These are phyloP conservation scores for Mucor saturninus DNA, from an alignment of 371 early-diverging fungal genomes.

Conservation along the genomic window DNA sequence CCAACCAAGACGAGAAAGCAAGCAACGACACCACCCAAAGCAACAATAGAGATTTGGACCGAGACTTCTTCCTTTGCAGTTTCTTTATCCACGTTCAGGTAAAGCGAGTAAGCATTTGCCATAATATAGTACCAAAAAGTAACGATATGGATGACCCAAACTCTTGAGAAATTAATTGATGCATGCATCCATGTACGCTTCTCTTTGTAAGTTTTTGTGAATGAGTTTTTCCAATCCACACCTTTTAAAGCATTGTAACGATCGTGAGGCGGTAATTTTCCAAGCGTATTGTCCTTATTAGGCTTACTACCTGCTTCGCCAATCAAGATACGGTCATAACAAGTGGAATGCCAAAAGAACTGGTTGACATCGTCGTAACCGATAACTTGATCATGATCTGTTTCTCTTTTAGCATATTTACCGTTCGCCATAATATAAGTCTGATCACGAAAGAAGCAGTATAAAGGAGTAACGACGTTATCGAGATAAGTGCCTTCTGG, in stretches of 20 bases:
- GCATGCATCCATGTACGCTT: conserved; percentile 85
- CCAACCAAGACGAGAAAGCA: conserved; percentile 71
- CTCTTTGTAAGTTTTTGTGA: conserved; percentile 88
- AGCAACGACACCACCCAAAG: conserved; percentile 77
- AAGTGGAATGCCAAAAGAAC: conserved; percentile 81
- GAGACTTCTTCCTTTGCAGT: conserved; percentile 49
- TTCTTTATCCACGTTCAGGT: conserved; percentile 50
- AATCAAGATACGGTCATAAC: conserved; percentile 64
- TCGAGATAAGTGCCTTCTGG: conserved; percentile 76
- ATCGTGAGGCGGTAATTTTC: conserved; percentile 65
- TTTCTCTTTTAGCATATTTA: conserved; percentile 76
- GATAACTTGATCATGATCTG: conserved; percentile 79
- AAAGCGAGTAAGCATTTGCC: conserved; percentile 74
- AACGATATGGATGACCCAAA: conserved; percentile 88
- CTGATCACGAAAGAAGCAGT: conserved; percentile 80
- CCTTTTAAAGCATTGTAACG: conserved; percentile 69
- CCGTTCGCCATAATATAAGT: conserved; percentile 74
- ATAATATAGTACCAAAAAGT: conserved; percentile 85
- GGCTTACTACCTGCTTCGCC: conserved; percentile 38
- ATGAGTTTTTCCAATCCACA: conserved; percentile 75
- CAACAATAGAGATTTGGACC: conserved; percentile 73
- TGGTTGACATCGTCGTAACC: conserved; percentile 94
- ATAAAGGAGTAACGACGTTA: conserved; percentile 77
- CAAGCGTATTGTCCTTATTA: conserved; percentile 50
- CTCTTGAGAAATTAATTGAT: conserved; percentile 83